Evolutionary conservation across 164 flowering plant species (phyloP).

Genomic region (Vitis cinerea): DNA sequence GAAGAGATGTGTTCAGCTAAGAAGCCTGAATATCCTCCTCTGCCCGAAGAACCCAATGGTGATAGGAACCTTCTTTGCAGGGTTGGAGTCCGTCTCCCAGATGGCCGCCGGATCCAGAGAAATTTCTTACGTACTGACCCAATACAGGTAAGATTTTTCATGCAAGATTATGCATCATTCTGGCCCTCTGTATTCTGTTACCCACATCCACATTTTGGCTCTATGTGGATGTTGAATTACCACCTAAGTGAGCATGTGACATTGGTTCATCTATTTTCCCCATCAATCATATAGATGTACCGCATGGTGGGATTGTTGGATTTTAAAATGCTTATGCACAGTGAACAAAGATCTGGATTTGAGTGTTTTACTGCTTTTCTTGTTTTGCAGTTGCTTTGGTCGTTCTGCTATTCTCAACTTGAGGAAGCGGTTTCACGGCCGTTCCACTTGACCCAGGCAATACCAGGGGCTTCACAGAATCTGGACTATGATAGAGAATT

Average conservation of each 20-base stretch:
- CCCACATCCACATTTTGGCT: no score
- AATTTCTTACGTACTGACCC: constrained; percentile 81
- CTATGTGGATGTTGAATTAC: no score
- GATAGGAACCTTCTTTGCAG: constrained; percentile 79
- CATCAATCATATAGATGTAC: no score
- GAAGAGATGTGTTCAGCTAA: constrained; percentile 22
- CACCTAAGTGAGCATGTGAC: no score
- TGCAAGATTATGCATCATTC: no score
- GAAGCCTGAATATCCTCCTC: constrained; percentile 60
- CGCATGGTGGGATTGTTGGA: not conserved
- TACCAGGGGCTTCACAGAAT: constrained; percentile 78
- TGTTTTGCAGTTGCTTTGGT: constrained; percentile 86
- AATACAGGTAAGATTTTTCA: constrained; percentile 54
- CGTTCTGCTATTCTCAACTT: constrained; percentile 71
- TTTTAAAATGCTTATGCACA: not conserved
- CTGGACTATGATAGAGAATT: constrained; percentile 59
- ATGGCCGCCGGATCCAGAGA: constrained; percentile 87
- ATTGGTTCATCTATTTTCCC: no score
- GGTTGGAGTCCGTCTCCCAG: constrained; percentile 91
- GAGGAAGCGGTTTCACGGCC: constrained; percentile 51
- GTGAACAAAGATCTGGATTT: no score
- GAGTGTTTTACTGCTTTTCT: not conserved
- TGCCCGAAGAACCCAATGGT: constrained; percentile 90
- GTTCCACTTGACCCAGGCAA: constrained; percentile 74
- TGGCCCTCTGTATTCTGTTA: no score